Percentiles rank a stretch among this genome's conserved stretches.
Evolutionary conservation across 140 eudicot species (phyloP).

Genomic region (Senecio squalidus): DNA sequence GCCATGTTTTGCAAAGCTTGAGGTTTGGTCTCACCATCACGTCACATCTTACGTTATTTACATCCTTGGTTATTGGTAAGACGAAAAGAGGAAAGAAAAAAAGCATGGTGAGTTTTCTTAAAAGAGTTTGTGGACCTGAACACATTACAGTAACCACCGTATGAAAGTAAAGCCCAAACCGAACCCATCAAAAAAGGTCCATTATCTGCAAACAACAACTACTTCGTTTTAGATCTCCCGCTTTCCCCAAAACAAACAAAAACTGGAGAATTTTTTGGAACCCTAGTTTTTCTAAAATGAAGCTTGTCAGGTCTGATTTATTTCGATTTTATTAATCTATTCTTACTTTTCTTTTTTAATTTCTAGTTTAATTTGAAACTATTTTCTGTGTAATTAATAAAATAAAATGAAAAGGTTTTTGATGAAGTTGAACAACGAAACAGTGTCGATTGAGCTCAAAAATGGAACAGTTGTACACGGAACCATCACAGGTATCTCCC

Average conservation of each 20-base stretch:
- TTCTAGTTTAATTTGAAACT: not conserved
- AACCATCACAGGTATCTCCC: not conserved
- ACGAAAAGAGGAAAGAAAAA: too few species aligned
- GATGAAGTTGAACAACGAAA: slow-evolving; percentile 49
- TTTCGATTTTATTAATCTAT: not conserved
- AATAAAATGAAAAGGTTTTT: too few species aligned
- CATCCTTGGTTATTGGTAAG: too few species aligned
- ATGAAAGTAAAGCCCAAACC: not conserved
- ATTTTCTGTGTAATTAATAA: too few species aligned
- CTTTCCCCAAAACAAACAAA: not conserved
- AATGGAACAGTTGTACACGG: slow-evolving; percentile 23
- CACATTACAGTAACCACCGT: too few species aligned
- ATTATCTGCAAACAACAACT: too few species aligned
- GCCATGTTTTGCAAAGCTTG: too few species aligned
- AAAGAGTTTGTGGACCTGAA: too few species aligned
- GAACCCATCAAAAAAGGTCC: not conserved
- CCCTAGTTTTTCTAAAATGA: not conserved
- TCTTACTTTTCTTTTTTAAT: too few species aligned
- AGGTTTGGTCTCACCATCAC: too few species aligned
- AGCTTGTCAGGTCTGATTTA: not conserved
- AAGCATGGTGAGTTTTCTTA: too few species aligned
- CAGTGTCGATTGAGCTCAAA: slow-evolving; percentile 45
- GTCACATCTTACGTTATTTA: too few species aligned
- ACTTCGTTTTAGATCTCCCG: not conserved
- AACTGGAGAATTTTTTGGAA: not conserved